phyloP scores from a whole-genome alignment of 345 rosid species.

The Chamaenerion angustifolium region DNA sequence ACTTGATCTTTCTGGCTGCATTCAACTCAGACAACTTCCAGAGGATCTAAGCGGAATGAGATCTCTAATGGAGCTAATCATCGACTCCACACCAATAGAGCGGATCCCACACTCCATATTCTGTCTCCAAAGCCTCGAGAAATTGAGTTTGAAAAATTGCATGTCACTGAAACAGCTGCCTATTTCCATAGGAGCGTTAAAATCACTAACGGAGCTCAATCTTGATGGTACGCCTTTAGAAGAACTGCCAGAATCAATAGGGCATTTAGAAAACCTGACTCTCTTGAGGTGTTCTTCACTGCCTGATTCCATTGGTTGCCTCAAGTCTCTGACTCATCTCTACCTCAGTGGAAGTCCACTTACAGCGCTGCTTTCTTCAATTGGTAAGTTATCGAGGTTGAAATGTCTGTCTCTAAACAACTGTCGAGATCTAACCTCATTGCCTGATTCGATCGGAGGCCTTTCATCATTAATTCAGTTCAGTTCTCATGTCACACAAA shows the following conservation, averaged over 20 bases:
- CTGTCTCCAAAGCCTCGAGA: constrained; percentile 28
- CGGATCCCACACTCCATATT: constrained; percentile 31
- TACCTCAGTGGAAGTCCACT: constrained; percentile 10
- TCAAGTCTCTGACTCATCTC: constrained; percentile 20
- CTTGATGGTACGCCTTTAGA: constrained; percentile 21
- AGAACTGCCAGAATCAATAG: constrained; percentile 24
- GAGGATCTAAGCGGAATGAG: constrained; percentile 24
- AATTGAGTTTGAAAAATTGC: constrained; percentile 23
- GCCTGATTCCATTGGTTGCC: constrained; percentile 26
- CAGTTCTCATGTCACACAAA: constrained; percentile 11
- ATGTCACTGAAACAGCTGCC: constrained; percentile 20
- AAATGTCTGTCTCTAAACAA: constrained; percentile 12
- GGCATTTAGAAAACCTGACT: constrained; percentile 24
- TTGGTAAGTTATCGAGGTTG: constrained; percentile 26
- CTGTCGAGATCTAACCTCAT: constrained; percentile 15
- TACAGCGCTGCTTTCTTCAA: constrained; percentile 25
- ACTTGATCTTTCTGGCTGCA: constrained; percentile 28
- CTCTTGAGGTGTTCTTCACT: constrained; percentile 19
- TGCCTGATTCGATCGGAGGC: constrained; percentile 35
- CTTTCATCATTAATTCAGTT: constrained; percentile 21
- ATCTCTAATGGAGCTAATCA: constrained; percentile 29
- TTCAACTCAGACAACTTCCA: constrained; percentile 24
- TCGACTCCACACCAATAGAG: constrained; percentile 25
- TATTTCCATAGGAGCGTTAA: constrained; percentile 16
- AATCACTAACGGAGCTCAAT: constrained; percentile 22